phyloP scores from a whole-genome alignment of 1,284 basidiomycete species.

The Meira miltonrushii region DNA sequence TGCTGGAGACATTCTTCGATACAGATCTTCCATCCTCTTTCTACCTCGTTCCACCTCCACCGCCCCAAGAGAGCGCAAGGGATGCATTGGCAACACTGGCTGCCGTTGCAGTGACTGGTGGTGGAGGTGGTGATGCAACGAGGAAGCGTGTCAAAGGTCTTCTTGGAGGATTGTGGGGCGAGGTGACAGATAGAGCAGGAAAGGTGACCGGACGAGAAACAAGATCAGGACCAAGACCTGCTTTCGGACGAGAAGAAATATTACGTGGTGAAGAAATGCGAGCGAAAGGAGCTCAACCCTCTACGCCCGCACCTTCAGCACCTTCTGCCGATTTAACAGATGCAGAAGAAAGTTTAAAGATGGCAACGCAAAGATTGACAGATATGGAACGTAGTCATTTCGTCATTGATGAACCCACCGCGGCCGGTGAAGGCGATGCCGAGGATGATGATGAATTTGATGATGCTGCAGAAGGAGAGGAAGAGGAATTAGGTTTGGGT shows the following conservation, averaged over 20 bases:
- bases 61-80: constrained; percentile 4
- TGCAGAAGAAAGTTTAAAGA: constrained; percentile 9
- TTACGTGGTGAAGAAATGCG: constrained; percentile 1
- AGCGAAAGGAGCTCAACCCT: constrained; percentile 1
- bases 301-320: not conserved
- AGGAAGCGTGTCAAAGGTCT: constrained; percentile 36
- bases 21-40: constrained; percentile 44
- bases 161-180: constrained; percentile 46
- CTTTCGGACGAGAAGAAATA: constrained; percentile 27
- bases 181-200: constrained; percentile 49
- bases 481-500: constrained; percentile 7
- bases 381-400: constrained; percentile 10
- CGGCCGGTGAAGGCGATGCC: constrained; percentile 7
- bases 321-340: not conserved
- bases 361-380: constrained; percentile 10
- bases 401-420: constrained; percentile 15
- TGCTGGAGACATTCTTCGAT: constrained; percentile 48
- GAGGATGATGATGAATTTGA: constrained; percentile 10
- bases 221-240: constrained; percentile 44
- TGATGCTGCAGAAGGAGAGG: not conserved
- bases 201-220: constrained; percentile 47
- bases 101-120: constrained; percentile 13
- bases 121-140: constrained; percentile 9
- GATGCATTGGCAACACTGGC: constrained; percentile 11
- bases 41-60: constrained; percentile 33